phyloP scores from a whole-genome alignment of 2,329 filamentous ascomycete genomes.

The Aspergillus terreus region DNA sequence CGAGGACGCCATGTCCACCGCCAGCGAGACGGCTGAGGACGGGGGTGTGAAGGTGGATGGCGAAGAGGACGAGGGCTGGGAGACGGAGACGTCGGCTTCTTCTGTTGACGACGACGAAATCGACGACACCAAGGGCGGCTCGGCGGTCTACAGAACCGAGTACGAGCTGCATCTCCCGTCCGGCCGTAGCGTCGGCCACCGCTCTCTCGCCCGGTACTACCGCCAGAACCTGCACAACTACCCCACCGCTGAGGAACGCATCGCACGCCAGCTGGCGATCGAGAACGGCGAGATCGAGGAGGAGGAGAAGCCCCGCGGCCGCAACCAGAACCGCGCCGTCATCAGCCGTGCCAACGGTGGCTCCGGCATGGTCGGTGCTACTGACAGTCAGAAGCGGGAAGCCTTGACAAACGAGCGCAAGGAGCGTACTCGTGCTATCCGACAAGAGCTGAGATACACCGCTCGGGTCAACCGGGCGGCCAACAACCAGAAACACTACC shows the following conservation, averaged over 20 bases:
- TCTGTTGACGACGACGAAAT: slow-evolving; percentile 78
- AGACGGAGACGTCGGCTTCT: slow-evolving; percentile 88
- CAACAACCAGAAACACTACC: slow-evolving; percentile 76
- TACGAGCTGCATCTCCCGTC: slow-evolving; percentile 91
- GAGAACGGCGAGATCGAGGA: slow-evolving; percentile 46
- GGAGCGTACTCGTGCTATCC: slow-evolving; percentile 62
- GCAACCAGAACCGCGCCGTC: slow-evolving; percentile 50
- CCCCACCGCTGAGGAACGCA: slow-evolving; percentile 72
- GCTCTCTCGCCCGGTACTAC: slow-evolving; percentile 82
- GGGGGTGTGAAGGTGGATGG: slow-evolving; percentile 64
- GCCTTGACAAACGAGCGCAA: slow-evolving; percentile 65
- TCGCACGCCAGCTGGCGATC: slow-evolving; percentile 60
- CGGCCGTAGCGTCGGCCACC: slow-evolving; percentile 83
- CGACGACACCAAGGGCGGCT: slow-evolving; percentile 74
- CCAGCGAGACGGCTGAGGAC: slow-evolving; percentile 31
- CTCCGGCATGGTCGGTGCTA: slow-evolving; percentile 71
- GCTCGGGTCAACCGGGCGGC: slow-evolving; percentile 67
- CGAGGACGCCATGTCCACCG: slow-evolving; percentile 54
- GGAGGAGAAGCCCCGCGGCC: slow-evolving; percentile 36
- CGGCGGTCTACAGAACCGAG: slow-evolving; percentile 82
- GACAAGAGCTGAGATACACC: slow-evolving; percentile 60
- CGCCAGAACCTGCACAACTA: slow-evolving; percentile 88
- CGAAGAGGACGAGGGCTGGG: slow-evolving; percentile 71
- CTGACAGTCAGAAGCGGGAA: slow-evolving; percentile 69
- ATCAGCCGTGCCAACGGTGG: slow-evolving; percentile 69